Evolutionary conservation across 306 rosid species (phyloP), one percentile per base, ranked within the genome.

Genomic region (Vigna mungo): DNA sequence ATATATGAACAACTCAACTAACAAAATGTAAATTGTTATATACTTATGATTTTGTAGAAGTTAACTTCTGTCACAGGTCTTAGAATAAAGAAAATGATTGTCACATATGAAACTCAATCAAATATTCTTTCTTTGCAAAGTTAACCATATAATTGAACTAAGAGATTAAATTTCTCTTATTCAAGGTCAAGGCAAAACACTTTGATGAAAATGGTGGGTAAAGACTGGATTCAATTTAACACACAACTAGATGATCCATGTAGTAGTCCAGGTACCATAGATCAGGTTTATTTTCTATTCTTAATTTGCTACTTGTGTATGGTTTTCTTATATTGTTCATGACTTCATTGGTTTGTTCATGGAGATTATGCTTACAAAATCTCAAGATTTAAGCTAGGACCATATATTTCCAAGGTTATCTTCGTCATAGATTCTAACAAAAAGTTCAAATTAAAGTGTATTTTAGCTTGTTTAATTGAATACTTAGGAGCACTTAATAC

Each of bases 311-410:
- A 4, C 36, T 32, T 32, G 14, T 37, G 49, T 67, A 5, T 16
- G 23, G 32, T 23, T 23, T 23, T 23, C 25, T 23, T 23, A 23
- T 23, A 23, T 23, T 23, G 25, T 23, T 23, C 25, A 23, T 23
- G 25, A 23, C 25, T 23, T 23, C 79, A 80, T 5, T 47, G 49
- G 58, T 91, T 91, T 80, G 89, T 88, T 69, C 80, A 89, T 47
- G 97, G 97, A 60, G 97, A 87, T 53, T 88, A 91, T 71, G 84
- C 92, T 27, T 89, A 69, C 47, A 83, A 94, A 80, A 89, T 86
- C 68, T 89, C 92, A 1, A 87, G 94, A 82, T 89, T 89, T 77
- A 91, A 91, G 87, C 79, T 88, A 67, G 86, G 89, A 72, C 97
- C 94, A 21, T 75, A 85, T 65, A 79, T 91, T 74, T 87, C 90